Evolutionary conservation across 306 rosid species (phyloP).

Genomic region (Dalbergia cultrata): DNA sequence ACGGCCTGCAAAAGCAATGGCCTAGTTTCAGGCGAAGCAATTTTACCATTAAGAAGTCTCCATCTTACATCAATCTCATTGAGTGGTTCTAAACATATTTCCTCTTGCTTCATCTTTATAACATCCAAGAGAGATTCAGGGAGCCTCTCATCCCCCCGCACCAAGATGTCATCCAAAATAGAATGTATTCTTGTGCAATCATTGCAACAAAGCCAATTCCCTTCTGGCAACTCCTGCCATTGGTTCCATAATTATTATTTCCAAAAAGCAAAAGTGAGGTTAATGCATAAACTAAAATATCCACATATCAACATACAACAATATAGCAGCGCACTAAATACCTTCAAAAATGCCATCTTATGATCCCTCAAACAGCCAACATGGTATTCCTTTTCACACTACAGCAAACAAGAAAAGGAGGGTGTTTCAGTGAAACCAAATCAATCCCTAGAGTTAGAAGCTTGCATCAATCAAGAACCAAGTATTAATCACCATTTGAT

Average conservation of each 20-base stretch:
- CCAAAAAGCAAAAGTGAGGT: slow-evolving; percentile 26
- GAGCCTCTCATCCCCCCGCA: slow-evolving; percentile 76
- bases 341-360: slow-evolving; percentile 97
- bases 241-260: slow-evolving; percentile 35
- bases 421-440: slow-evolving; percentile 22
- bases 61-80: slow-evolving; percentile 81
- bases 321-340: slow-evolving; percentile 43
- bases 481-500: slow-evolving; percentile 31
- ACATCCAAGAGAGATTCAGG: slow-evolving; percentile 75
- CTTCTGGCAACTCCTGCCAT: slow-evolving; percentile 91
- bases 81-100: slow-evolving; percentile 61
- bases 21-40: slow-evolving; percentile 88
- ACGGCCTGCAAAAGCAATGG: slow-evolving; percentile 83
- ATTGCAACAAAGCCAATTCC: slow-evolving; percentile 92
- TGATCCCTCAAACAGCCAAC: slow-evolving; percentile 97
- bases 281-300: slow-evolving; percentile 27
- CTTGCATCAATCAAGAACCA: slow-evolving; percentile 33
- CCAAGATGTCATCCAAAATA: slow-evolving; percentile 73
- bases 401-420: slow-evolving; percentile 38
- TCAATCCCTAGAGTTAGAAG: slow-evolving; percentile 18
- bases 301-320: slow-evolving; percentile 38
- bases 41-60: slow-evolving; percentile 89
- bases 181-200: slow-evolving; percentile 86
- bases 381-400: slow-evolving; percentile 99
- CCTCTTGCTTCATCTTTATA: slow-evolving; percentile 75